Base-by-base conservation (phyloP, 352 stramenopile species). In the Phytophthora foliorum region DNA sequence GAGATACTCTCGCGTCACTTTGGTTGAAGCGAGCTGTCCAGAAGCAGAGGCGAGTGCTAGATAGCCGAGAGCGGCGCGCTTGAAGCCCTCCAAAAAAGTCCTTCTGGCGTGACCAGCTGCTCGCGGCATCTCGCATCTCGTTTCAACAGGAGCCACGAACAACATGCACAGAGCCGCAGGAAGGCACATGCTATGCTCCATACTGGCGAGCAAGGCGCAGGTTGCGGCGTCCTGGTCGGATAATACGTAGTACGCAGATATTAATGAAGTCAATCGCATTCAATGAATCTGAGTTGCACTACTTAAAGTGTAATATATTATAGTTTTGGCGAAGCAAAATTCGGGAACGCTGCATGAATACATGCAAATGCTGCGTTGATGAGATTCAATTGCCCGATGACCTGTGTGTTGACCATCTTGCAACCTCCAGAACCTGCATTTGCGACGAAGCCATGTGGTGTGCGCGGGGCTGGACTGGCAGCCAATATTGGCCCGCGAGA, bases 381-480 rank as follows among this genome's bases (percentile, higher is more conserved):
- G 27, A 4, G 29, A 3, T 34, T 34, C 29, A 34, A 34, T 34
- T 32, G 9, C 9, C 29, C 9, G 29, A 8, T 34, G 29, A 45
- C 17, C 4, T 21, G 36, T 22, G n/a, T 14, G 17, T 17, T 25
- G 49, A 44, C 27, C 25, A 42, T 41, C 48, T 29, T 55, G 48
- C 39, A 48, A 17, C 6, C 11, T 22, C 14, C 29, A n/a, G 11
- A 6, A 19, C 16, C 9, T 68, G 27, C 19, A 54, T 67, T 67
- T 72, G 68, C 55, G 42, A 63, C 62, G 54, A 21, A 21, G n/a
- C 45, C 63, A 76, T 62, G 67, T 68, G 54, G 39, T 56, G 57
- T 57, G 55, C 48, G 21, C 44, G 2, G 46, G 19, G 36, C 59
- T 50, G 36, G 36, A 51, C 55, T 57, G 51, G 51, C 53, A 76